Percentiles rank a stretch among this genome's conserved stretches.
phyloP scores from a whole-genome alignment of 1,139 yeast species.

The Geotrichum carabidarum region DNA sequence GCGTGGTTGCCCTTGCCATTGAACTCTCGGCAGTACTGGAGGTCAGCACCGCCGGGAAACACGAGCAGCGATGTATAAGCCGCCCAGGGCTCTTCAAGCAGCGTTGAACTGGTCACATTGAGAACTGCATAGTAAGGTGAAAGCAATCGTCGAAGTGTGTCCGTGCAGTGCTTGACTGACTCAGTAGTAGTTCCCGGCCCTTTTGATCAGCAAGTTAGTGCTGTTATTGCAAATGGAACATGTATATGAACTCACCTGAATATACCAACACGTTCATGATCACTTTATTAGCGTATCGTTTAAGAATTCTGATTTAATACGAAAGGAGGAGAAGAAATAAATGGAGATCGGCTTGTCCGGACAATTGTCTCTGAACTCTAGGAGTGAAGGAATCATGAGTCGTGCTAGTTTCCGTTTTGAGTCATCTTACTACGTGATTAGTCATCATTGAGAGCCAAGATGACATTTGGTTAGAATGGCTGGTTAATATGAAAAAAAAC shows the following conservation, averaged over 20 bases:
- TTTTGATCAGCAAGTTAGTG: background rate
- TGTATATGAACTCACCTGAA: slow-evolving; percentile 41
- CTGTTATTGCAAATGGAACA: background rate
- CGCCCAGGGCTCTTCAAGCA: slow-evolving; percentile 84
- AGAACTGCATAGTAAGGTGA: slow-evolving; percentile 87
- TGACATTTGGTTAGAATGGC: too few relatives aligned
- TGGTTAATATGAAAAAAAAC: too few relatives aligned
- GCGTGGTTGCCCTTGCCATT: slow-evolving; percentile 62
- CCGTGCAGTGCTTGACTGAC: slow-evolving; percentile 77
- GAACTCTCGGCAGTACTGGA: slow-evolving; percentile 69
- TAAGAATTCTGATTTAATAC: background rate
- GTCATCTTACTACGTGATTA: too few relatives aligned
- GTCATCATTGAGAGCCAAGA: too few relatives aligned
- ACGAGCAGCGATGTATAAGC: slow-evolving; percentile 72
- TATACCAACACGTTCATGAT: slow-evolving; percentile 76
- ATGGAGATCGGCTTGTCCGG: background rate
- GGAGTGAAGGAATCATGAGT: too few relatives aligned
- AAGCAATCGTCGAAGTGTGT: slow-evolving; percentile 62
- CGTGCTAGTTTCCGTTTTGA: too few relatives aligned
- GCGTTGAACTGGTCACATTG: slow-evolving; percentile 56
- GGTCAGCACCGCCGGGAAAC: slow-evolving; percentile 94
- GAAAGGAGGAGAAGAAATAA: background rate
- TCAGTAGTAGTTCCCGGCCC: slow-evolving; percentile 87
- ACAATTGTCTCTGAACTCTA: too few relatives aligned
- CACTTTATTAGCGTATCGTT: background rate